phyloP scores from a whole-genome alignment of 2,329 filamentous ascomycete species.

The Pseudomassariella vexata region DNA sequence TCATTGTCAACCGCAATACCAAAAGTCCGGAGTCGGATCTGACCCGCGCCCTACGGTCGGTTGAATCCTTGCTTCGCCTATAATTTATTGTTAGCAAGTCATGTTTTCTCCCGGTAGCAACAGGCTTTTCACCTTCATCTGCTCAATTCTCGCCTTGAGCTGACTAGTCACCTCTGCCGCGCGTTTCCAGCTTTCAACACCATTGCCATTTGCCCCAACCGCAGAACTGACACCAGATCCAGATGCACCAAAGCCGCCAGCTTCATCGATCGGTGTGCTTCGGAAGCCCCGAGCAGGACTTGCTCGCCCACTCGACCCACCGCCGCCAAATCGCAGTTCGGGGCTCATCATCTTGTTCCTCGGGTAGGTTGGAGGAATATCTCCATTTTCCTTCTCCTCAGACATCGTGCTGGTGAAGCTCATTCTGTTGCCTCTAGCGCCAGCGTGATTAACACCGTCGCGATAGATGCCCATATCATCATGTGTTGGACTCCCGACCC shows the following conservation, averaged over 20 bases:
- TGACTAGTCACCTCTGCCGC: conserved; percentile 97
- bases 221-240: conserved; percentile 14
- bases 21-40: background rate
- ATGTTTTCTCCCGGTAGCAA: no score
- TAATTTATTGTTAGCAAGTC: conserved; percentile 9
- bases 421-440: conserved; percentile 43
- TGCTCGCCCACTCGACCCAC: conserved; percentile 49
- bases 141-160: conserved; percentile 92
- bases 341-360: conserved; percentile 48
- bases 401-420: conserved; percentile 62
- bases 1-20: no score
- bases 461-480: conserved; percentile 58
- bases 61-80: conserved; percentile 47
- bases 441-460: conserved; percentile 35
- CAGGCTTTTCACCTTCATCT: conserved; percentile 84
- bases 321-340: conserved; percentile 46
- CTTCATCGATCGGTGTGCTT: conserved; percentile 24
- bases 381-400: conserved; percentile 73
- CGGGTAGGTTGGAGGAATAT: conserved; percentile 32
- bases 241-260: conserved; percentile 10
- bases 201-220: conserved; percentile 31
- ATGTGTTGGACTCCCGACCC: conserved; percentile 44
- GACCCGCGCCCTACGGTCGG: conserved; percentile 26
- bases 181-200: conserved; percentile 90
- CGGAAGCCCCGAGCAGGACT: conserved; percentile 55